Evolutionary conservation across 139 green algal genomes (phyloP), one percentile per base, ranked within the genome.

Genomic region (Auxenochlorella pyrenoidosa): DNA sequence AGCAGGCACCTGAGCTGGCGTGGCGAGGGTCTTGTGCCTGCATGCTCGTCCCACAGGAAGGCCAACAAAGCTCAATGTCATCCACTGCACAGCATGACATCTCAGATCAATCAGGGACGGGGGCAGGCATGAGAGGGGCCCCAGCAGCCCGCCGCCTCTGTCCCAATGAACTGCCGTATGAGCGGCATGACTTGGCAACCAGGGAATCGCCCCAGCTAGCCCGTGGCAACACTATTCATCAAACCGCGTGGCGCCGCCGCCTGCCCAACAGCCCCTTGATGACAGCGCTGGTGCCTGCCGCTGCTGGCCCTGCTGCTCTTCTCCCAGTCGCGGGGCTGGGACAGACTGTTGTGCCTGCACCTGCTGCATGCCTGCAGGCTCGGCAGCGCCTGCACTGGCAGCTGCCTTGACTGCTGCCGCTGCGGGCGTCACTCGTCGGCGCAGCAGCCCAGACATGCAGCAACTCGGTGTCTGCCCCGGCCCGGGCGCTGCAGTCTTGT

Each of bases 101-200:
- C 8, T 54, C 6, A 10, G 8, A 10, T 10, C 47, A 54, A 54
- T 6, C 47, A 18, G 8, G 10, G 47, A 54, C 47, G 47, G 47
- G 47, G 47, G 47, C 47, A 54, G 10, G 10, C 6, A 54, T 54
- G 47, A 22, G 3, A 63, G 54, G 22, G 54, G 16, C 8, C 47
- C 47, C 47, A 54, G 47, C 54, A 8, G 70, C 70, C 30, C 2
- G 41, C 79, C 40, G 40, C 26, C 26, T 85, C 80, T 15, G 77
- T 21, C 21, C 76, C 68, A 75, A 83, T 32, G 60, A 94, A 91
- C 86, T 95, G 89, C 85, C 94, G 91, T 28, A 98, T 76, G 26
- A 98, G 77, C 6, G 89, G 72, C 93, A 98, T 97, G 22, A 98
- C 88, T 40, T 97, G 79, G 44, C 88, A 91, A 15, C 95, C 95